Evolutionary conservation across 2,329 filamentous ascomycete species (phyloP), one percentile per base, ranked within the genome.

Genomic region (Botrytis elliptica): DNA sequence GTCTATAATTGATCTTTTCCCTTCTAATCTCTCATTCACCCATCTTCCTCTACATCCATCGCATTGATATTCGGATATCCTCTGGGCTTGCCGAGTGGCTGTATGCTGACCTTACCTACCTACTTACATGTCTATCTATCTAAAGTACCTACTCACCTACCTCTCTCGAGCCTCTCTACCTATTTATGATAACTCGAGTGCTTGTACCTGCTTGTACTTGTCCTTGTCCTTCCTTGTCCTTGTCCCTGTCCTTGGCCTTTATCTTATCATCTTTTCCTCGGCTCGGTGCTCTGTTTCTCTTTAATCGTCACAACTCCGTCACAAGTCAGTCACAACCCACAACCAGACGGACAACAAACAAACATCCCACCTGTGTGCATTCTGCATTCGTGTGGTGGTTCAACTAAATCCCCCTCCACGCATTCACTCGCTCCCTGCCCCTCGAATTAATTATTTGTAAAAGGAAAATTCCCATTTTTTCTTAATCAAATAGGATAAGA

Each of bases 391-490:
- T 20, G 46, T 52, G 33, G 44, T 38, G n/a, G 33, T 67, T 67
- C 65, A 46, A 10, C 42, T 46, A 40, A 40, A 67, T 25, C 22
- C 22, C 46, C 65, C 65, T 38, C 20, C 49, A 33, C 44, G 65
- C 65, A 14, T 42, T 55, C n/a, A 25, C 71, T 72, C 55, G 25
- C 55, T 62, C 71, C 64, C 64, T 69, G 64, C 71, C 71, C 60
- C 66, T 52, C 49, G 25, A 69, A 29, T 68, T 68, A 69, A 29
- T 68, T 52, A 40, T 42, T 72, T 72, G 70, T 67, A 55, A 59
- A 67, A 36, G 36, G 14, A 68, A 68, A 72, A 49, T 68, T 67
- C 49, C 62, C 71, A 72, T 46, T 68, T 72, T 72, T 68, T 66
- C n/a, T 46, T 68, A 46, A 60, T 68, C 40, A 38, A 62, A 49